These are phyloP conservation scores for Brettanomyces sp. DNA, from an alignment of 805 yeast genomes.

Conservation along the genomic window DNA sequence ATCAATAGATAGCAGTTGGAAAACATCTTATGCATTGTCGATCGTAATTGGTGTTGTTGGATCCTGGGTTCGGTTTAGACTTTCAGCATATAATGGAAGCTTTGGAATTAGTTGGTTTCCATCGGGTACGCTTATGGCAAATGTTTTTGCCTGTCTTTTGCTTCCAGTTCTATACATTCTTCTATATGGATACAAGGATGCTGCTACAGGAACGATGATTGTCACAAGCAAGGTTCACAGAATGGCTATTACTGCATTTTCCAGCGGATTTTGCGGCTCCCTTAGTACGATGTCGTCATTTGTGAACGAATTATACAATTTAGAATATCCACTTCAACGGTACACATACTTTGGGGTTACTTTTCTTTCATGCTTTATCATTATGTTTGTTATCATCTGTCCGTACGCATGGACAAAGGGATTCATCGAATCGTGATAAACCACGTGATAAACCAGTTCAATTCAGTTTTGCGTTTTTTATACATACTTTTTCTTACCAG, in stretches of 20 bases:
- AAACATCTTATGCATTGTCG: slow-evolving; percentile 56
- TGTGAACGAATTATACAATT: slow-evolving; percentile 46
- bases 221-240: slow-evolving; percentile 9
- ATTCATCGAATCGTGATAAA: slow-evolving; percentile 7
- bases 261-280: slow-evolving; percentile 22
- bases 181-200: slow-evolving; percentile 8
- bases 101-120: slow-evolving; percentile 36
- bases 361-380: slow-evolving; percentile 35
- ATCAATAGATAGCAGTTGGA: slow-evolving; percentile 32
- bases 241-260: slow-evolving; percentile 16
- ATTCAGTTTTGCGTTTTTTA: no score
- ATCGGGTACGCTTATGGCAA: slow-evolving; percentile 35
- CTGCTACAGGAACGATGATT: slow-evolving; percentile 1
- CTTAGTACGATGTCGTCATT: slow-evolving; percentile 60
- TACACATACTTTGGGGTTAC: slow-evolving; percentile 45
- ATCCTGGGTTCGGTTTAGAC: slow-evolving; percentile 44
- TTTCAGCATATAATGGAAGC: slow-evolving; percentile 40
- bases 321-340: slow-evolving; percentile 19
- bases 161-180: slow-evolving; percentile 12
- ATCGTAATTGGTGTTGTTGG: slow-evolving; percentile 66
- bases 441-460: no score
- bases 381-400: slow-evolving; percentile 56
- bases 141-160: slow-evolving; percentile 13
- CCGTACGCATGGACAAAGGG: slow-evolving; percentile 64
- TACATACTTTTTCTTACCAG: no score